Evolutionary conservation across 768 basidiomycete genomes (phyloP).

Genomic region (Xerocomellus intermedius): DNA sequence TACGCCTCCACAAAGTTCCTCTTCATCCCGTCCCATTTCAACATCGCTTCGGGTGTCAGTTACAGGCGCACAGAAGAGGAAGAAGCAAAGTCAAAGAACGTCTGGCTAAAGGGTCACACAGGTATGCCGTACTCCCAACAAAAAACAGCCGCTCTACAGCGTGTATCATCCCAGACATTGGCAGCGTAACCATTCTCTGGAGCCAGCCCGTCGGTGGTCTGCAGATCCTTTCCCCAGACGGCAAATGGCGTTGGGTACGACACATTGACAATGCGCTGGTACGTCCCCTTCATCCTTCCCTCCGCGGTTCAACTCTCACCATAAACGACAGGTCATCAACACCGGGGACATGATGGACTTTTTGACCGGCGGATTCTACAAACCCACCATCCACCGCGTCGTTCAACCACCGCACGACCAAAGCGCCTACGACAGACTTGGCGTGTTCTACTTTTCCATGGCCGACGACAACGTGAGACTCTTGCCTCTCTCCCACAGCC

Average conservation of each 20-base stretch:
- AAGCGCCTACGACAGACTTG: slow-evolving; percentile 44
- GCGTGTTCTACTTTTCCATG: slow-evolving; percentile 53
- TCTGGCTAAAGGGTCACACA: too few species aligned
- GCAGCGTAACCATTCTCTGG: too few species aligned
- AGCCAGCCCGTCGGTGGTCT: too few species aligned
- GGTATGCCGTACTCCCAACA: too few species aligned
- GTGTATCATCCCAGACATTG: too few species aligned
- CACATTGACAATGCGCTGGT: slow-evolving; percentile 58
- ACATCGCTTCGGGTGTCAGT: too few species aligned
- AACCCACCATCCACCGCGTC: slow-evolving; percentile 59
- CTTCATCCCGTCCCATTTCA: too few species aligned
- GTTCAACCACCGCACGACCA: slow-evolving; percentile 56
- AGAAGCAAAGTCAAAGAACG: too few species aligned
- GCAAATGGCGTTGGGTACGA: slow-evolving; percentile 55
- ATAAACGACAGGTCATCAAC: slow-evolving; percentile 47
- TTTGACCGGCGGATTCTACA: slow-evolving; percentile 57
- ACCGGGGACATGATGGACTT: slow-evolving; percentile 58
- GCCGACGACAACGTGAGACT: slow-evolving; percentile 50
- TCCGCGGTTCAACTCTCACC: slow-evolving; percentile 33
- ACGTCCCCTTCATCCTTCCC: slow-evolving; percentile 1
- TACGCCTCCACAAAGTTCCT: too few species aligned
- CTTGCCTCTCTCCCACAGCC: slow-evolving; percentile 43
- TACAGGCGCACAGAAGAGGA: too few species aligned
- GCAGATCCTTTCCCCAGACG: too few species aligned
- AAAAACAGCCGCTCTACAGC: too few species aligned